Evolutionary conservation across 345 rosid genomes (phyloP).

Genomic region (Gossypium turneri): DNA sequence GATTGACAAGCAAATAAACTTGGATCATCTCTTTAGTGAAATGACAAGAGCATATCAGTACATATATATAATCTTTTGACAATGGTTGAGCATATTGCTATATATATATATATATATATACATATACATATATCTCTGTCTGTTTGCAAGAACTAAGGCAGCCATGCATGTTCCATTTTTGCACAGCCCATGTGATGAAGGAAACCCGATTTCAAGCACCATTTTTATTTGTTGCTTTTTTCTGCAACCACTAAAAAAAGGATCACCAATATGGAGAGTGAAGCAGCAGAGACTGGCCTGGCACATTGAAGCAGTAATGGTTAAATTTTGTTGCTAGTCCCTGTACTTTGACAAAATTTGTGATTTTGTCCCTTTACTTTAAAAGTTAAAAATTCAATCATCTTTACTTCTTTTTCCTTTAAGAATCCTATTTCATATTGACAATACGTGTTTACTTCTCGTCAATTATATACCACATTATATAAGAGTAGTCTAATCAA

Average conservation of each 20-base stretch:
- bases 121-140: neutral
- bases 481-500: no score
- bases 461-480: no score
- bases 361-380: no score
- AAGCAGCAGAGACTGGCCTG: neutral
- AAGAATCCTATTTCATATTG: no score
- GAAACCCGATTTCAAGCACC: constrained; percentile 19
- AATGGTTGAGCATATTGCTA: neutral
- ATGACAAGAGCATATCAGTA: constrained; percentile 26
- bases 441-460: no score
- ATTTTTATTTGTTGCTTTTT: neutral
- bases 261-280: constrained; percentile 15
- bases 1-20: constrained; percentile 13
- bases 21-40: constrained; percentile 17
- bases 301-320: no score
- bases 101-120: neutral
- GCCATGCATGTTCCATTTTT: constrained; percentile 32
- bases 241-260: neutral
- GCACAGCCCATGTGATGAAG: constrained; percentile 40
- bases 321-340: no score
- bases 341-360: no score
- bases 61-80: neutral
- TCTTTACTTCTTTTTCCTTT: no score
- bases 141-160: constrained; percentile 30
- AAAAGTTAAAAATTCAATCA: no score